Base-by-base conservation (phyloP, 352 stramenopile species). In the Phytopythium helicoides region DNA sequence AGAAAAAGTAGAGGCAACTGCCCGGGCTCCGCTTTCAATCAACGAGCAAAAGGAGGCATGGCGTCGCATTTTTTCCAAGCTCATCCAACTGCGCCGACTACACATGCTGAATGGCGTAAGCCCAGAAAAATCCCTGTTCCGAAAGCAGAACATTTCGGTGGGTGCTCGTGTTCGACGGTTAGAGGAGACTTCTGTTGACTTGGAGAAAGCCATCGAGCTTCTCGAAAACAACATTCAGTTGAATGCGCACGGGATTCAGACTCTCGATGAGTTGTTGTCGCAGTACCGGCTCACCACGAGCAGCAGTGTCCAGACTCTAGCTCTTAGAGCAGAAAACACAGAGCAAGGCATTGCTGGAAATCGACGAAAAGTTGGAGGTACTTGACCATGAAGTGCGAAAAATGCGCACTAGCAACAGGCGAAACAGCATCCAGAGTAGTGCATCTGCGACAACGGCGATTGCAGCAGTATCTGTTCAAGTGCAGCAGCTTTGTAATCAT, bases 101-200 rank as follows among this genome's bases (percentile, higher is more conserved):
- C 72, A 84, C 25, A 65, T 72, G 31, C 62, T 88, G 39, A 77
- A 76, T 19, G 76, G 73, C 22, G 49, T 71, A 10, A 83, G 64
- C 23, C 57, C 71, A 12, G 76, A 88, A 25, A 68, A 66, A 51
- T 62, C 70, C 8, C 53, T 88, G 0, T 87, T 87, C 54, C 74
- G 71, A 11, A 76, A 71, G 38, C 60, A 86, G 28, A 79, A 86
- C 50, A 68, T 82, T 10, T 88, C 80, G 3, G 83, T 90, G 56
- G 80, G 80, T 1, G 66, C 73, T 10, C 76, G 76, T 3, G 71
- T 90, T 3, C 73, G 73, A 47, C 62, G 76, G 3, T 63, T 90
- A 0, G 80, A 90, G 52, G 76, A 88, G 52, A 73, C 71, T 0
- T 56, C 60, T 5, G 47, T 37, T 3, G 74, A 82, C 28, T 15